phyloP scores from a whole-genome alignment of 805 yeast species.

The Lipomyces starkeyi region DNA sequence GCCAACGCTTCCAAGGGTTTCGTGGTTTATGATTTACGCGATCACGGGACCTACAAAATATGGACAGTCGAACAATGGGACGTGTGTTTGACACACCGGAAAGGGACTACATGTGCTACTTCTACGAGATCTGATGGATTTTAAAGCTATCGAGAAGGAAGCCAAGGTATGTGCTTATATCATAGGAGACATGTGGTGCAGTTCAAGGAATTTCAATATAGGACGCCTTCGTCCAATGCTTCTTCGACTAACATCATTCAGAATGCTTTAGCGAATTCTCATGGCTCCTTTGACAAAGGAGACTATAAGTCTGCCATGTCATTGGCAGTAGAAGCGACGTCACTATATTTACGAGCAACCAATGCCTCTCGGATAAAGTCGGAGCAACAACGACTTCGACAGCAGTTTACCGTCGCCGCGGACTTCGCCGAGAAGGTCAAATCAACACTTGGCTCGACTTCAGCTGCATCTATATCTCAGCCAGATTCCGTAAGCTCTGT shows the following conservation, averaged over 20 bases:
- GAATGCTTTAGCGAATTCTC: constrained; percentile 22
- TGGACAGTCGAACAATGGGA: too few relatives aligned
- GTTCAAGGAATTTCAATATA: too few relatives aligned
- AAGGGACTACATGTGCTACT: background rate
- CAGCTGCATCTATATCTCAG: background rate
- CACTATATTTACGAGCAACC: constrained; percentile 7
- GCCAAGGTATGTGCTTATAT: background rate
- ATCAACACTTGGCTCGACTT: background rate
- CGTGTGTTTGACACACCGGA: background rate
- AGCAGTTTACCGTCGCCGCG: background rate
- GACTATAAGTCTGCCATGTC: constrained; percentile 8
- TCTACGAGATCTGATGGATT: background rate
- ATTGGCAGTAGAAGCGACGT: background rate
- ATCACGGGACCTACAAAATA: background rate
- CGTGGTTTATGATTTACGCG: too few relatives aligned
- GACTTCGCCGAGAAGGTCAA: background rate
- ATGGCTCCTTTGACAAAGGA: constrained; percentile 6
- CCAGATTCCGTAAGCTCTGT: background rate
- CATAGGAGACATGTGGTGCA: background rate
- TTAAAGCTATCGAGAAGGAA: background rate
- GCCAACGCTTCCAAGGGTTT: too few relatives aligned
- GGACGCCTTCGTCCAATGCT: background rate
- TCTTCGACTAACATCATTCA: background rate
- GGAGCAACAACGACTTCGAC: constrained; percentile 1
- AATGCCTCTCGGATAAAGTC: background rate